Conservation (phyloP, 495 filamentous ascomycete genomes). For the Letharia lupina region DNA sequence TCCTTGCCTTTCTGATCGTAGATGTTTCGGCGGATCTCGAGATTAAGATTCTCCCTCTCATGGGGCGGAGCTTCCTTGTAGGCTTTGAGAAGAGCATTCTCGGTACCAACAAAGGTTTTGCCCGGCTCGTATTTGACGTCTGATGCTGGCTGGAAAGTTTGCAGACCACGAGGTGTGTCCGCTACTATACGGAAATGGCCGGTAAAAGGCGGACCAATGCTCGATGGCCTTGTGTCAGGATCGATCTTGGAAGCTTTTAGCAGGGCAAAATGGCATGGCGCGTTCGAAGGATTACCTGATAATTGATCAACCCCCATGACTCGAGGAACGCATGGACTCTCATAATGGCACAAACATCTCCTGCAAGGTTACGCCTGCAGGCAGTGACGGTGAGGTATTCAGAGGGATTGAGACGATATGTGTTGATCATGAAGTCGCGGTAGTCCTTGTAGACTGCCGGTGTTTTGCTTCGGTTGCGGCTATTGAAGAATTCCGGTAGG, state of each 20-base stretch:
- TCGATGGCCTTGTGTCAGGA: conserved; percentile 86
- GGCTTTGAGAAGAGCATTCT: conserved; percentile 47
- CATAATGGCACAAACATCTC: conserved; percentile 98
- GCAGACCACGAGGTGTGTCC: conserved; percentile 89
- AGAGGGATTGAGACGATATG: conserved; percentile 86
- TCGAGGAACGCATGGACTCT: conserved; percentile 97
- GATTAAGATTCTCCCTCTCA: conserved; percentile 70
- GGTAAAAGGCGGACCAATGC: conserved; percentile 92
- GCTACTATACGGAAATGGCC: conserved; percentile 92
- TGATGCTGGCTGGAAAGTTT: conserved; percentile 85
- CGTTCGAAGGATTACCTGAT: conserved; percentile 58
- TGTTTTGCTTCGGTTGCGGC: conserved; percentile 94
- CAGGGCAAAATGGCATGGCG: background rate
- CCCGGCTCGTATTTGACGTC: conserved; percentile 64
- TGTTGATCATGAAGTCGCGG: conserved; percentile 99
- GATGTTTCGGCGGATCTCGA: conserved; percentile 87
- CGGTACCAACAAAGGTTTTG: conserved; percentile 60
- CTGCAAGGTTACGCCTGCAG: conserved; percentile 90
- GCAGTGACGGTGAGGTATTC: conserved; percentile 97
- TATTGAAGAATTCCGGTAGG: conserved; percentile 96
- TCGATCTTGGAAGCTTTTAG: conserved; percentile 60
- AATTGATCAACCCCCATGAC: conserved; percentile 98
- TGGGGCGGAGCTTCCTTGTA: conserved; percentile 53
- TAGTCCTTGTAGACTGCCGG: conserved; percentile 97
- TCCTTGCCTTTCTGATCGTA: conserved; percentile 91